Evolutionary conservation across 805 yeast genomes (phyloP).

Genomic region (Ogataea nitratoaversa): DNA sequence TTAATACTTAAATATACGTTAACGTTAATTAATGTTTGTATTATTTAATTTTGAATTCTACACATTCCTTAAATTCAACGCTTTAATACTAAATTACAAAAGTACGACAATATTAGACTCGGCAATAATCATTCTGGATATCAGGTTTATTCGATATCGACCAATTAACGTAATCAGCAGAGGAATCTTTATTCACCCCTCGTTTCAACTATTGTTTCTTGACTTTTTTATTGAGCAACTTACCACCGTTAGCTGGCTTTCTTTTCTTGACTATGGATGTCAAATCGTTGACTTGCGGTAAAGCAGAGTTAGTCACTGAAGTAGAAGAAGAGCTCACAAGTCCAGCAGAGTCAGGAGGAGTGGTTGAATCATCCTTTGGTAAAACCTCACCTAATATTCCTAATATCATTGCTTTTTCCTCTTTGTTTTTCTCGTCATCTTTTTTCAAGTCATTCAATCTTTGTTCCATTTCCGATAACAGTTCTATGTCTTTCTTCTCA

Average conservation of each 20-base stretch:
- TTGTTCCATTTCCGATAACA: constrained; percentile 52
- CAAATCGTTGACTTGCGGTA: constrained; percentile 51
- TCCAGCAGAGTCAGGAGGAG: constrained; percentile 8
- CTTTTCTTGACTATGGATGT: constrained; percentile 58
- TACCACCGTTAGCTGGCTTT: constrained; percentile 18
- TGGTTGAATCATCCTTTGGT: constrained; percentile 20
- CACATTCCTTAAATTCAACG: no score
- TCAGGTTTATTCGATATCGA: neutral
- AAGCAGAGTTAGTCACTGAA: constrained; percentile 1
- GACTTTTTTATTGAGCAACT: constrained; percentile 13
- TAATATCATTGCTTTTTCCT: constrained; percentile 49
- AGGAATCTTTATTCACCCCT: neutral
- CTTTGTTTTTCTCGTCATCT: constrained; percentile 45
- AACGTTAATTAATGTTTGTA: no score
- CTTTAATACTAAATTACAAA: no score
- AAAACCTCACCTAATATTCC: constrained; percentile 51
- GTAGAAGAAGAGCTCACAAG: neutral
- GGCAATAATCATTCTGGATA: no score
- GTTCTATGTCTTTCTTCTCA: constrained; percentile 39
- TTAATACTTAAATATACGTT: no score
- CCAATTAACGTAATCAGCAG: neutral
- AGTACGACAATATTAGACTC: no score
- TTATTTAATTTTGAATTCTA: no score
- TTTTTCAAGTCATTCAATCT: constrained; percentile 51
- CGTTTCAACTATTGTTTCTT: constrained; percentile 5